Evolutionary conservation across 805 yeast genomes (phyloP).

Genomic region (Kregervanrija delftensis): DNA sequence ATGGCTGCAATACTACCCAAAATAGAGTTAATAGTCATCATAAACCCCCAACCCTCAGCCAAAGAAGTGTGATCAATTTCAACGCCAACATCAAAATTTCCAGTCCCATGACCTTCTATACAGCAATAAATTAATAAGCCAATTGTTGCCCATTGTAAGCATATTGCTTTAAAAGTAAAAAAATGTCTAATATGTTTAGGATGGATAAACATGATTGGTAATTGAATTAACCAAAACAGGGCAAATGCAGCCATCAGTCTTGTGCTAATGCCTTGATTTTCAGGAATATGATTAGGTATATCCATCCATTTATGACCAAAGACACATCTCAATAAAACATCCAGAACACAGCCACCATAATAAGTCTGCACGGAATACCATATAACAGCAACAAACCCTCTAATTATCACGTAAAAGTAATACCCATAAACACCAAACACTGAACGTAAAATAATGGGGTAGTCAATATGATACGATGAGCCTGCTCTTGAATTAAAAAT

Average conservation of each 20-base stretch:
- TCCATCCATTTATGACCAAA: slow-evolving; percentile 31
- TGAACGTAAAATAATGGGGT: slow-evolving; percentile 34
- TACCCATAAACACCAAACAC: slow-evolving; percentile 41
- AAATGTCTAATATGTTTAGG: slow-evolving; percentile 32
- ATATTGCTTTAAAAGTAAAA: slow-evolving; percentile 14
- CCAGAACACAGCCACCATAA: slow-evolving; percentile 36
- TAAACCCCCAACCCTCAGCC: slow-evolving; percentile 4
- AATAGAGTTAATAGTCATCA: slow-evolving; percentile 9
- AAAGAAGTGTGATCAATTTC: too few species aligned
- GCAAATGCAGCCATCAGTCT: slow-evolving; percentile 36
- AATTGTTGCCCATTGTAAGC: slow-evolving; percentile 23
- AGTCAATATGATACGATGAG: slow-evolving; percentile 42
- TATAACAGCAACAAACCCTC: slow-evolving; percentile 36
- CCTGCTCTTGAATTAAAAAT: slow-evolving; percentile 41
- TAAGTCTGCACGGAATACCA: slow-evolving; percentile 39
- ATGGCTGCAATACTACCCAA: slow-evolving; percentile 17
- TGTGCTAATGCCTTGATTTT: slow-evolving; percentile 29
- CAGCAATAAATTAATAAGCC: slow-evolving; percentile 27
- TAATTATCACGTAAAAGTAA: slow-evolving; percentile 31
- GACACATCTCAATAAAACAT: slow-evolving; percentile 24
- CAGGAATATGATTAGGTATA: slow-evolving; percentile 33
- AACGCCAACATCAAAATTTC: slow-evolving; percentile 25
- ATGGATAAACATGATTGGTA: slow-evolving; percentile 32
- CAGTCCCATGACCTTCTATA: slow-evolving; percentile 22
- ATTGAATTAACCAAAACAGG: slow-evolving; percentile 35